Base-by-base conservation (phyloP, 1,284 basidiomycete genomes). In the Golubevia pallescens region DNA sequence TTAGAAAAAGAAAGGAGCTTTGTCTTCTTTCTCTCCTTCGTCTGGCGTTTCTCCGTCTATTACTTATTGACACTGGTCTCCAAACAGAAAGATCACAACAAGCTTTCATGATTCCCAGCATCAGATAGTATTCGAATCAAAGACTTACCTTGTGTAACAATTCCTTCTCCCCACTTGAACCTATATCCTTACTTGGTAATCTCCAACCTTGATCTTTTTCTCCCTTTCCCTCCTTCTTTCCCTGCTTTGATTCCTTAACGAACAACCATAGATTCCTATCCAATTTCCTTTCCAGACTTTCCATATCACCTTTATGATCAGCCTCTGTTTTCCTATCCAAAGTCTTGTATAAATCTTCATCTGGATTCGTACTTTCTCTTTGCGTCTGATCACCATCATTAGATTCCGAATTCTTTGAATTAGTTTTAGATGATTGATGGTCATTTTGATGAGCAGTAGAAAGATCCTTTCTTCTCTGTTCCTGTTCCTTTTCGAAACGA, bases 221-320 rank as follows among this genome's bases (percentile, higher is more conserved):
- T 5, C 34, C 10, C 34, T 10, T 10, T 38, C 34, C 28, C 24
- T 16, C 16, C 2, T 38, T 59, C 23, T 54, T 32, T 7, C n/a
- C n/a, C n/a, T n/a, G n/a, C n/a, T n/a, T n/a, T n/a, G n/a, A n/a
- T n/a, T 68, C 57, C 63, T 74, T 73, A 58, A 84, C 77, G 7
- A 82, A 64, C 14, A 85, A 71, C 65, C 78, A 85, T 38, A 85
- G 69, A 1, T 76, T 82, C n/a, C 75, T 68, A 51, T 85, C 82
- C 14, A 83, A 67, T 51, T 74, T 76, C 20, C 82, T 65, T 53
- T 82, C 71, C 24, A 85, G 63, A 52, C 75, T 78, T 32, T 54
- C 52, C 10, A 66, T 55, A 38, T 82, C 74, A 60, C 75, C 71
- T 57, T 68, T 68, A 13, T 66, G 67, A 56, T 85, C 82, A 1